A percentile compares a stretch with the other conserved stretches of the same genome.
These are phyloP conservation scores for Gymnopilus dilepis DNA, from an alignment of 768 basidiomycete genomes.

Conservation along the genomic window DNA sequence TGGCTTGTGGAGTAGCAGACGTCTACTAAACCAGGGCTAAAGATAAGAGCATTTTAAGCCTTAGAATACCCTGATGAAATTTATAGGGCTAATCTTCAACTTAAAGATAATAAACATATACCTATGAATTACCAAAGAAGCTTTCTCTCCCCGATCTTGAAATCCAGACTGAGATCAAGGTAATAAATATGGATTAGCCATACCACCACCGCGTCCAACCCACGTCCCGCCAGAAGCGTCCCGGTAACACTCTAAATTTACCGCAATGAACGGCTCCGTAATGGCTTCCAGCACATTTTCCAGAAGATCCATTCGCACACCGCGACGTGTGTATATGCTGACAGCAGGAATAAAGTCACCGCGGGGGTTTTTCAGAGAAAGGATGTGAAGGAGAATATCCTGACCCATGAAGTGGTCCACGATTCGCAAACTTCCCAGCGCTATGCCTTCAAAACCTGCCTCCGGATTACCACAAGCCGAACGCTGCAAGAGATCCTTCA, in stretches of 20 bases:
- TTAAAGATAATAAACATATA: neutral
- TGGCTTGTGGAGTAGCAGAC: no score
- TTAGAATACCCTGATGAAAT: no score
- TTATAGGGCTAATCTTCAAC: neutral
- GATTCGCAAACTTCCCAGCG: neutral
- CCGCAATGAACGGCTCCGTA: neutral
- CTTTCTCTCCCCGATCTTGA: no score
- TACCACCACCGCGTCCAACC: neutral
- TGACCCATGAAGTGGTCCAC: neutral
- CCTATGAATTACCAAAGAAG: no score
- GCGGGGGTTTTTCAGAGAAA: neutral
- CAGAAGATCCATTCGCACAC: neutral
- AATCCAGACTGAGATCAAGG: neutral
- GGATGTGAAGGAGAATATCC: neutral
- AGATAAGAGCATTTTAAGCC: neutral
- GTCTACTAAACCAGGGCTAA: no score
- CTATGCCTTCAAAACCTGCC: neutral
- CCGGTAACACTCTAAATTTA: neutral
- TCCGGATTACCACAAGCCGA: neutral
- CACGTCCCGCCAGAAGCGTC: neutral
- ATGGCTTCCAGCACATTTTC: neutral
- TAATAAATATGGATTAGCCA: neutral
- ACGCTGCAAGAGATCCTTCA: neutral
- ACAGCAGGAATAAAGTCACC: neutral
- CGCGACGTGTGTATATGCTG: neutral